Evolutionary conservation across 148 eudicot genomes (phyloP).

Genomic region (Camellia japonica): DNA sequence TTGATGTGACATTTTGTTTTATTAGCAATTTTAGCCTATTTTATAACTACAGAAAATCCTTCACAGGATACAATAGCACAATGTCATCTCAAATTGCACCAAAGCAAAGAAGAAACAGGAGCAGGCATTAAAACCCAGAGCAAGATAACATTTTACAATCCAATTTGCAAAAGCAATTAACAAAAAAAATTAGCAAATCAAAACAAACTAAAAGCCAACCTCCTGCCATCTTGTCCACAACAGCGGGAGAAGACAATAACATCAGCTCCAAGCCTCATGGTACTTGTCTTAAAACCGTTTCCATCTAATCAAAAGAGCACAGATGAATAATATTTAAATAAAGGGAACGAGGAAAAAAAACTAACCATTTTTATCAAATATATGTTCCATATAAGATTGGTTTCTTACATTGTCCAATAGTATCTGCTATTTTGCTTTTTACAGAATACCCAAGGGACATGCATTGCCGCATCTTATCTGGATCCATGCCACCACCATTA

Average conservation of each 20-base stretch:
- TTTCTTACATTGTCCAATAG: slow-evolving; percentile 87
- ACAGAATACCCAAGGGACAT: slow-evolving; percentile 97
- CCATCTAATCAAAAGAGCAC: slow-evolving; percentile 53
- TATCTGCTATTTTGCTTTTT: slow-evolving; percentile 81
- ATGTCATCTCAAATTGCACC: not conserved
- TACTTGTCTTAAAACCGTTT: slow-evolving; percentile 97
- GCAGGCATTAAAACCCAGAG: not conserved
- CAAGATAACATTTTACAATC: not conserved
- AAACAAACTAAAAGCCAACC: slow-evolving; percentile 33
- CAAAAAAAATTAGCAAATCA: not conserved
- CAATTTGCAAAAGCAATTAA: not conserved
- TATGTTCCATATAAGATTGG: not conserved
- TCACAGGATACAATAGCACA: not conserved
- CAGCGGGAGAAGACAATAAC: slow-evolving; percentile 92
- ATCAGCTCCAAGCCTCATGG: slow-evolving; percentile 99
- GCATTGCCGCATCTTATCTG: slow-evolving; percentile 87
- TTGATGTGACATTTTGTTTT: too few relatives aligned
- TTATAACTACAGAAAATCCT: not conserved
- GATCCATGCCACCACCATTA: slow-evolving; percentile 97
- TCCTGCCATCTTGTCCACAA: slow-evolving; percentile 53
- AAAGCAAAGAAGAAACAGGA: not conserved
- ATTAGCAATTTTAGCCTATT: too few relatives aligned
- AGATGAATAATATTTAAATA: not conserved
- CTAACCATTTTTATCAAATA: not conserved
- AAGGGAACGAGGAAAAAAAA: not conserved